Conservation (phyloP, 2,329 filamentous ascomycete genomes). For the Pseudogymnoascus sp. region DNA sequence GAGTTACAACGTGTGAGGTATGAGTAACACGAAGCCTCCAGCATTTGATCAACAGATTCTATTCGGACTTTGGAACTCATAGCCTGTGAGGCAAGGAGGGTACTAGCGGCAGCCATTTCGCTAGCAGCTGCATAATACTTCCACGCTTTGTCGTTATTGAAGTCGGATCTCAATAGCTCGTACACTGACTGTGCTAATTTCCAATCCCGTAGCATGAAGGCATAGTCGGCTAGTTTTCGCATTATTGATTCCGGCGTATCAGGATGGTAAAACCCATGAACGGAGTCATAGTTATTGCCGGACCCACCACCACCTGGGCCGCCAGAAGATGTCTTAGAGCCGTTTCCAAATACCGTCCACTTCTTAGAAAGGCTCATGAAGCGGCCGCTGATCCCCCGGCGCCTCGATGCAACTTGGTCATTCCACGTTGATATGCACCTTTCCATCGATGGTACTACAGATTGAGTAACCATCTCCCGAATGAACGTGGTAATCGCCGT, state of each 20-base stretch:
- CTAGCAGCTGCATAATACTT: slow-evolving; percentile 86
- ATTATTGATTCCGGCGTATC: slow-evolving; percentile 84
- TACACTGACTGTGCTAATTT: slow-evolving; percentile 88
- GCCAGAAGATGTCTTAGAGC: slow-evolving; percentile 40
- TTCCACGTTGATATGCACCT: slow-evolving; percentile 88
- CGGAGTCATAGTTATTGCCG: slow-evolving; percentile 66
- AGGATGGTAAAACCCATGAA: slow-evolving; percentile 72
- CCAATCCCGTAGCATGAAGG: slow-evolving; percentile 95
- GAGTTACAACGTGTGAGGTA: slow-evolving; percentile 79
- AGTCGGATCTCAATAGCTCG: slow-evolving; percentile 81
- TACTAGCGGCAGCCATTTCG: slow-evolving; percentile 86
- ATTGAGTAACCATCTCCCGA: slow-evolving; percentile 91
- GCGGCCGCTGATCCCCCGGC: slow-evolving; percentile 82
- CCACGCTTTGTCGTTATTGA: slow-evolving; percentile 94
- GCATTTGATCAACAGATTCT: slow-evolving; percentile 76
- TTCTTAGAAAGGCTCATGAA: slow-evolving; percentile 91
- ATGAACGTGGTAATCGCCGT: slow-evolving; percentile 83
- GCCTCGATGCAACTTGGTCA: slow-evolving; percentile 85
- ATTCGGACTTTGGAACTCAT: slow-evolving; percentile 67
- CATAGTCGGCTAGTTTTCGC: slow-evolving; percentile 88
- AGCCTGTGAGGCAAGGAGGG: slow-evolving; percentile 67
- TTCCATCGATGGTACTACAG: slow-evolving; percentile 93
- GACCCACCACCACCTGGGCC: slow-evolving; percentile 43
- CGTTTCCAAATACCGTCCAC: slow-evolving; percentile 72
- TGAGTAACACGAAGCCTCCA: slow-evolving; percentile 86